Evolutionary conservation across 176 grass and related monocot genomes (phyloP).

Genomic region (Eleusine coracana): DNA sequence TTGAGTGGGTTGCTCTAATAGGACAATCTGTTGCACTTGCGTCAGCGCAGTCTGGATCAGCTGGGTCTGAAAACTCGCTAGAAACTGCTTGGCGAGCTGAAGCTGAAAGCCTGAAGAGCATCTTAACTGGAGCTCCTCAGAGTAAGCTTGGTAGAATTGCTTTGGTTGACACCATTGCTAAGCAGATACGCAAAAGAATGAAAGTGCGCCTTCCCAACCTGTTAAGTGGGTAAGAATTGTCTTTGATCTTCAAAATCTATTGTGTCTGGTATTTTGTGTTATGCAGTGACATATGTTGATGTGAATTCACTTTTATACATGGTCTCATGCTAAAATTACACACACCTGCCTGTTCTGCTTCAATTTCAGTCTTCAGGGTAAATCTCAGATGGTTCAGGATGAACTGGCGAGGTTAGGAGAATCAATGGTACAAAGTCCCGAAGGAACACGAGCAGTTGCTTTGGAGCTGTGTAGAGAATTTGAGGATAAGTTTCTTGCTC

Average conservation of each 20-base stretch:
- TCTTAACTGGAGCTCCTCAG: conserved; percentile 70
- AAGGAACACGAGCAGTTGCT: conserved; percentile 87
- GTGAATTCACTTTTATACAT: conserved; percentile 12
- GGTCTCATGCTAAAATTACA: conserved; percentile 14
- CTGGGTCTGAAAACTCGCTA: conserved; percentile 75
- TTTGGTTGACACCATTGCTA: conserved; percentile 71
- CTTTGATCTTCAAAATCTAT: background rate
- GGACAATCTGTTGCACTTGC: conserved; percentile 87
- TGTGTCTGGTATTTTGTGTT: conserved; percentile 1
- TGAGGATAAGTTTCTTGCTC: conserved; percentile 87
- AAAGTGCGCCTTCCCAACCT: conserved; percentile 90
- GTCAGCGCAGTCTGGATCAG: conserved; percentile 75
- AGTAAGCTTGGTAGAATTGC: conserved; percentile 82
- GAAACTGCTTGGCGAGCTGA: conserved; percentile 89
- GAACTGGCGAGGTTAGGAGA: conserved; percentile 87
- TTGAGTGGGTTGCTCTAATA: conserved; percentile 86
- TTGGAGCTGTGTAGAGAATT: conserved; percentile 94
- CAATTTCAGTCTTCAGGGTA: conserved; percentile 79
- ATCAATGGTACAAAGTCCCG: conserved; percentile 82
- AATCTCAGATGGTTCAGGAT: conserved; percentile 86
- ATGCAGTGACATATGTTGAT: background rate
- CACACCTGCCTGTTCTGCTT: background rate
- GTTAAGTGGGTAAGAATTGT: conserved; percentile 70
- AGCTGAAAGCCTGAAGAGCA: conserved; percentile 72
- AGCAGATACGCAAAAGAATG: conserved; percentile 90